These are phyloP conservation scores for Ascobolus immersus DNA, from an alignment of 495 filamentous ascomycete genomes.

Conservation along the genomic window DNA sequence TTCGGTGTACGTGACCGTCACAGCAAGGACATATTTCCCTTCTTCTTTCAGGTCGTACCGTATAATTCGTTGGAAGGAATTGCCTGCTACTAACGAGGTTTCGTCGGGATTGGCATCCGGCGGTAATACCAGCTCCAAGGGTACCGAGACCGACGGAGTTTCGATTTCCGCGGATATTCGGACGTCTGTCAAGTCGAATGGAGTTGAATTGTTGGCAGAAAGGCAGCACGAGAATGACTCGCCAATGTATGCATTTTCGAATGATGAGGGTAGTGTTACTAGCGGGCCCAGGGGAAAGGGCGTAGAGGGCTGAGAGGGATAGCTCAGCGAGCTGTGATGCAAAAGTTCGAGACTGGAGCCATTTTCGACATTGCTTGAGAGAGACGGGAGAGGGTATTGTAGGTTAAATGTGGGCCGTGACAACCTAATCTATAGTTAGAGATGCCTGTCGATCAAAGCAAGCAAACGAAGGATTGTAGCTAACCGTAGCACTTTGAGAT, in stretches of 20 bases:
- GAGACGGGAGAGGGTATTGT: conserved; percentile 28
- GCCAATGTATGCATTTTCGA: conserved; percentile 84
- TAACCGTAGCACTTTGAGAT: conserved; percentile 27
- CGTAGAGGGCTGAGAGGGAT: conserved; percentile 23
- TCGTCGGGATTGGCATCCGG: conserved; percentile 15
- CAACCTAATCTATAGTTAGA: conserved; percentile 12
- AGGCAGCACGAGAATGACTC: conserved; percentile 87
- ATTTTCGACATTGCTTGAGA: conserved; percentile 21
- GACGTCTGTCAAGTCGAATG: conserved; percentile 29
- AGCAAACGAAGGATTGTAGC: conserved; percentile 4
- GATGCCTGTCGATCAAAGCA: background rate
- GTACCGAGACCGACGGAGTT: conserved; percentile 40
- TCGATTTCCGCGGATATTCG: conserved; percentile 83
- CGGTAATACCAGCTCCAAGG: conserved; percentile 29
- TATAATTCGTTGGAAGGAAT: conserved; percentile 59
- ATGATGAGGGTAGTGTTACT: conserved; percentile 70
- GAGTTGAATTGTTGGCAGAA: conserved; percentile 65
- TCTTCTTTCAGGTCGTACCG: conserved; percentile 78
- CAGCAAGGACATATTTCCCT: conserved; percentile 76
- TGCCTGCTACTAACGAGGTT: conserved; percentile 34
- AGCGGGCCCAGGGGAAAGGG: conserved; percentile 36
- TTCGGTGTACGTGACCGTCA: conserved; percentile 75
- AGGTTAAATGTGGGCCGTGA: conserved; percentile 18
- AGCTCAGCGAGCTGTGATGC: conserved; percentile 14
- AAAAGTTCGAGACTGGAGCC: conserved; percentile 26